Percentiles rank a stretch among this genome's conserved stretches.
Evolutionary conservation across 1,284 basidiomycete genomes (phyloP).

Genomic region (Xerocomus minutiporus): DNA sequence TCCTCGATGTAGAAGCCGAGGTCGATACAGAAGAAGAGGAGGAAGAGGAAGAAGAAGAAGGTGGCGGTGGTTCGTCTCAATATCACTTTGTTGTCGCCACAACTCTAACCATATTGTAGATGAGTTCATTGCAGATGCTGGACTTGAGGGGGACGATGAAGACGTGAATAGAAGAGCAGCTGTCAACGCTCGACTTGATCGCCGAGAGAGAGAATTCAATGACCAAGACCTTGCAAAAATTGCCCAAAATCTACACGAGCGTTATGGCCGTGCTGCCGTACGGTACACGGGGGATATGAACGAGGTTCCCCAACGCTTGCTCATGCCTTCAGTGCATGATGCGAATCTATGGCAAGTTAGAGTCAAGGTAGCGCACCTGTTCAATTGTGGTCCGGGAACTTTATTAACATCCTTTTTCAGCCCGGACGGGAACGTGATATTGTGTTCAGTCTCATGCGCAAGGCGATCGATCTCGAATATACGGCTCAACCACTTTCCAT

Average conservation of each 20-base stretch:
- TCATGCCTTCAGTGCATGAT: constrained; percentile 94
- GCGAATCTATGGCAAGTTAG: constrained; percentile 94
- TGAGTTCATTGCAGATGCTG: constrained; percentile 79
- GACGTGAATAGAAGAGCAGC: constrained; percentile 56
- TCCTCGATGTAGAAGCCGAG: constrained; percentile 94
- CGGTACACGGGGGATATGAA: constrained; percentile 89
- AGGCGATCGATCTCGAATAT: constrained; percentile 78
- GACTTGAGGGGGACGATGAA: constrained; percentile 67
- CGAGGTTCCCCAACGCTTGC: constrained; percentile 87
- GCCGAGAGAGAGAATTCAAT: constrained; percentile 70
- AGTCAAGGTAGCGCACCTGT: constrained; percentile 72
- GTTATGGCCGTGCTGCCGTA: constrained; percentile 68
- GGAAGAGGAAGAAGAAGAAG: constrained; percentile 88
- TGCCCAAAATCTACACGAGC: constrained; percentile 78
- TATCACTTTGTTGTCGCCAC: neutral
- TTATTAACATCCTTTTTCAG: constrained; percentile 37
- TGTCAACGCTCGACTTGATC: constrained; percentile 78
- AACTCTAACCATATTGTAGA: constrained; percentile 38
- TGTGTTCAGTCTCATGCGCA: constrained; percentile 92
- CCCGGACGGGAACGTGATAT: constrained; percentile 90
- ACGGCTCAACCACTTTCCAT: constrained; percentile 78
- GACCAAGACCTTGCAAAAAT: constrained; percentile 85
- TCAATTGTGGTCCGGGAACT: neutral
- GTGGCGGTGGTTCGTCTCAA: constrained; percentile 55
- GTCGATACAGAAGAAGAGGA: constrained; percentile 94